phyloP scores from a whole-genome alignment of 768 basidiomycete genomes.

The Phlegmacium glaucopus region DNA sequence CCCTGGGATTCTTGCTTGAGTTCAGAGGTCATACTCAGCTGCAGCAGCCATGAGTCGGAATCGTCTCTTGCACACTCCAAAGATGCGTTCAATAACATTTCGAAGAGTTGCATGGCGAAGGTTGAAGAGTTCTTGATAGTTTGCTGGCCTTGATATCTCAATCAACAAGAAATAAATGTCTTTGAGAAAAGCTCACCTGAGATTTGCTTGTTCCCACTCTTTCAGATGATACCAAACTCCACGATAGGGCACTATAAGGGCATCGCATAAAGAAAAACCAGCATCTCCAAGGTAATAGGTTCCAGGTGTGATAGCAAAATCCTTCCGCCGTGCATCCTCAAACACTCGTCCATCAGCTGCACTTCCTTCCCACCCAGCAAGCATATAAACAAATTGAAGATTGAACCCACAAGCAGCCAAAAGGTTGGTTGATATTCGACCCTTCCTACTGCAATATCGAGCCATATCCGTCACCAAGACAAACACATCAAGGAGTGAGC shows the following conservation, averaged over 20 bases:
- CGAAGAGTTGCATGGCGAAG: conserved; percentile 25
- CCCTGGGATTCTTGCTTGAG: conserved; percentile 19
- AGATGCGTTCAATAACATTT: no score
- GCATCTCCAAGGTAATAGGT: conserved; percentile 33
- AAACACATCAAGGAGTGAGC: conserved; percentile 10
- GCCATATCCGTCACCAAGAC: conserved; percentile 8
- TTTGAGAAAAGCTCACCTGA: conserved; percentile 16
- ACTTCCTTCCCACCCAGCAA: conserved; percentile 30
- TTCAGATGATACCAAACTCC: conserved; percentile 31
- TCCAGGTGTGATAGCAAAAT: conserved; percentile 23
- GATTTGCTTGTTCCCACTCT: conserved; percentile 24
- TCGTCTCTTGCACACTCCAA: conserved; percentile 25
- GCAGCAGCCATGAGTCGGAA: conserved; percentile 15
- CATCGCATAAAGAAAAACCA: conserved; percentile 23
- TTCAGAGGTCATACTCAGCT: conserved; percentile 15
- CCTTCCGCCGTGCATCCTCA: conserved; percentile 9
- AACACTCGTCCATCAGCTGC: conserved; percentile 23
- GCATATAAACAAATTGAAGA: conserved; percentile 22
- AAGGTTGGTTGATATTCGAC: conserved; percentile 26
- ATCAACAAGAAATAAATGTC: conserved; percentile 9
- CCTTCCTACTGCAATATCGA: conserved; percentile 14
- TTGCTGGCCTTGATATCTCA: conserved; percentile 19
- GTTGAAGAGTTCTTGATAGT: conserved; percentile 28
- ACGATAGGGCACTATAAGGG: conserved; percentile 28
- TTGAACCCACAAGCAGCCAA: conserved; percentile 23